Base-by-base conservation (phyloP, 2,329 filamentous ascomycete species). In the Pseudopithomyces maydicus region DNA sequence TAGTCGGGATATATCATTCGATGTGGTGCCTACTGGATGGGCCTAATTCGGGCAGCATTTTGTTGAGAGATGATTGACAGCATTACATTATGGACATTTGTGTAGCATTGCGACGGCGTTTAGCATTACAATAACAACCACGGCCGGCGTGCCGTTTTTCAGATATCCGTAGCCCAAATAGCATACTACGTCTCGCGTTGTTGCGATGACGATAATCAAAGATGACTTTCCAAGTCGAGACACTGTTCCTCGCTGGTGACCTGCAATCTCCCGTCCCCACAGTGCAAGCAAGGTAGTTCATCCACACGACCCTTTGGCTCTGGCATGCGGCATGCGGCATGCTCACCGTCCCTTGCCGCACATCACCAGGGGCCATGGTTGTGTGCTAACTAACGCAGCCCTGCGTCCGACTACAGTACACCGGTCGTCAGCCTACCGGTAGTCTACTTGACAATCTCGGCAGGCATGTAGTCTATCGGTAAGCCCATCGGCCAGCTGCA, bases 11-110 rank as follows among this genome's bases (percentile, higher is more conserved):
- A 63, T 57, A 64, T 57, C 55, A 58, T 50, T 39, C 26, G 56
- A 62, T 53, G 58, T 46, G 51, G 58, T 54, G 51, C 61, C 64
- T 63, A 67, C 66, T 67, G 66, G 66, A 59, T 68, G 58, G 64
- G 63, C 26, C 26, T 29, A 52, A 56, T 51, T 52, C 35, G 22
- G 22, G 32, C 45, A 53, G 36, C 19, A 51, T 46, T 38, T 29
- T 42, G 19, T 35, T 47, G 42, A 29, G 33, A 53, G 19, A 45
- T 52, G 50, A 51, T 53, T 50, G 38, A 29, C 36, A 51, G 26
- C 38, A 54, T 44, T 36, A 48, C 36, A 51, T 29, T 8, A 8
- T 29, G 26, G 43, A 45, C 59, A 55, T 58, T 50, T 56, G 51
- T 51, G 55, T 55, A 50, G 59, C 59, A 62, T 62, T 51, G 59